These are phyloP conservation scores for Elaeis oleifera DNA, from an alignment of 202 grass and related monocot genomes.

Conservation along the genomic window DNA sequence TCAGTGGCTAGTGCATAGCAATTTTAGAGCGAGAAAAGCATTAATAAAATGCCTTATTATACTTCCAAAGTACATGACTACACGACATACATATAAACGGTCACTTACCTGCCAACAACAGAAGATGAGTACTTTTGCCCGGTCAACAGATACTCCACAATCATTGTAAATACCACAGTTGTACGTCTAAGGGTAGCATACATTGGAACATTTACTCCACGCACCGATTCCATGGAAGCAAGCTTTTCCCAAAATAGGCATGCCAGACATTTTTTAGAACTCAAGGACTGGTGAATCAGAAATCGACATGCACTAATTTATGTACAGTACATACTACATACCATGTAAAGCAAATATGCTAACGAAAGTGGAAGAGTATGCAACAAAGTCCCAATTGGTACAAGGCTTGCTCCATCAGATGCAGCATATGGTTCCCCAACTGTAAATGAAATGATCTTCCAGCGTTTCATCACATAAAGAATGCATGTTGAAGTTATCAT, in stretches of 20 bases:
- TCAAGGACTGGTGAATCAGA: not conserved
- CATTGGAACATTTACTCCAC: constrained; percentile 26
- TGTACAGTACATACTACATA: constrained; percentile 21
- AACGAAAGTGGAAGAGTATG: constrained; percentile 83
- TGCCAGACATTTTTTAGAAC: not conserved
- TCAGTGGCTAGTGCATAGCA: too few species aligned
- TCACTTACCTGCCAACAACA: constrained; percentile 8
- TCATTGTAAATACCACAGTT: constrained; percentile 24
- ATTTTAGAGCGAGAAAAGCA: too few species aligned
- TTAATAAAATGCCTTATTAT: too few species aligned
- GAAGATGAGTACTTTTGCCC: constrained; percentile 11
- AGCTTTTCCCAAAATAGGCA: constrained; percentile 8
- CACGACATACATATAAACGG: constrained; percentile 7
- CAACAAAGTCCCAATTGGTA: constrained; percentile 62
- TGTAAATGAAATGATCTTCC: constrained; percentile 81
- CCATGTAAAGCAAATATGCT: constrained; percentile 95
- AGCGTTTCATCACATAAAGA: constrained; percentile 76
- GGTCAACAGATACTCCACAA: constrained; percentile 14
- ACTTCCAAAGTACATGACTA: not conserved
- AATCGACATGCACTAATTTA: not conserved
- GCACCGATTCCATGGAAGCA: constrained; percentile 15
- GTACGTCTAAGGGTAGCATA: constrained; percentile 20
- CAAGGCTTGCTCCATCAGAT: constrained; percentile 54
- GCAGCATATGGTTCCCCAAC: constrained; percentile 45
- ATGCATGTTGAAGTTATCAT: constrained; percentile 72